A percentile compares a stretch with the other conserved stretches of the same genome.
phyloP scores from a whole-genome alignment of 2,329 filamentous ascomycete species.

The Metarhizium anisopliae region DNA sequence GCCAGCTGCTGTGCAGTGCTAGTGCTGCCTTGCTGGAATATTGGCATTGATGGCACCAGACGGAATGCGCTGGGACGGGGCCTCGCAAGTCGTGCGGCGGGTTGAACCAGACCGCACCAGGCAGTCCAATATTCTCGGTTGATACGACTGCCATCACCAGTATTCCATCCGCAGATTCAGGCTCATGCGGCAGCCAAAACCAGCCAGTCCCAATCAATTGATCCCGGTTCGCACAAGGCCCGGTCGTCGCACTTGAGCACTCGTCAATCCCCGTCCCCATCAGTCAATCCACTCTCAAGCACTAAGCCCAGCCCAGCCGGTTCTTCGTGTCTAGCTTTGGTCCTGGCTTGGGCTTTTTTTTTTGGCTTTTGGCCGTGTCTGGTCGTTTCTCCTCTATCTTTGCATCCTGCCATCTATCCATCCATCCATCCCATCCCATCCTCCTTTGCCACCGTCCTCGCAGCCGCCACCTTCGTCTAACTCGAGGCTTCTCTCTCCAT shows the following conservation, averaged over 20 bases:
- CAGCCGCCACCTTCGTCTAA: conserved; percentile 1
- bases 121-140: too few species aligned
- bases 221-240: too few species aligned
- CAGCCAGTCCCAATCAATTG: background rate
- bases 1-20: too few species aligned
- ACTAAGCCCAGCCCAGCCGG: background rate
- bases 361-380: background rate
- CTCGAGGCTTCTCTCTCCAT: background rate
- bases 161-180: too few species aligned
- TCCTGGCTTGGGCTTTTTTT: background rate
- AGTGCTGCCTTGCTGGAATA: too few species aligned
- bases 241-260: background rate
- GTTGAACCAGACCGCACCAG: too few species aligned
- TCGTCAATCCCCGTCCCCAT: background rate
- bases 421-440: background rate
- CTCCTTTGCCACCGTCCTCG: conserved; percentile 2
- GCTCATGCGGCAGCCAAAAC: too few species aligned
- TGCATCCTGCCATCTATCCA: background rate
- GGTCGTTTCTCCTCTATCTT: conserved; percentile 1
- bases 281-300: background rate
- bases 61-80: too few species aligned
- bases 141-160: too few species aligned
- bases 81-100: too few species aligned
- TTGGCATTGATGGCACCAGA: too few species aligned
- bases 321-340: background rate